Conservation (phyloP, 306 rosid species). For the Quercus glauca region DNA sequence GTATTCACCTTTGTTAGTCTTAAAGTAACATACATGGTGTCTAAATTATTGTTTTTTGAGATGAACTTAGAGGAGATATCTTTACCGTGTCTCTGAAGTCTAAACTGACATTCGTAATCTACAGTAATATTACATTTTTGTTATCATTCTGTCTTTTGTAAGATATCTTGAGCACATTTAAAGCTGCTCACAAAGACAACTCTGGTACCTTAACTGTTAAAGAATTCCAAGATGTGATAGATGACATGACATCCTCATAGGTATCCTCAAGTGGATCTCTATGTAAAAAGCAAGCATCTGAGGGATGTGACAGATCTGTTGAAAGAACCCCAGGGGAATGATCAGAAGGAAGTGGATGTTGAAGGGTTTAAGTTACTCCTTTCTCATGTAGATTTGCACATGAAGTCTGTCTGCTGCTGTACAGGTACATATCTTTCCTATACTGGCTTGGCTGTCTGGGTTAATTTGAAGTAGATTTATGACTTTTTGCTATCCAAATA, state of each 20-base stretch:
- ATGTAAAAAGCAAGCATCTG: constrained; percentile 52
- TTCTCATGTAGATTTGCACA: constrained; percentile 67
- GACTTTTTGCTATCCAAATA: constrained; percentile 11
- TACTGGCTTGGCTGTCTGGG: background rate
- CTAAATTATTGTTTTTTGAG: background rate
- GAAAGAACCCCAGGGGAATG: constrained; percentile 60
- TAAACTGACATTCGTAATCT: background rate
- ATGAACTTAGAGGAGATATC: background rate
- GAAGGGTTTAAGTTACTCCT: constrained; percentile 72
- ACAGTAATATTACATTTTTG: background rate
- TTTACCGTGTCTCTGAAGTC: background rate
- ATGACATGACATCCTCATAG: constrained; percentile 78
- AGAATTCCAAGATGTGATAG: constrained; percentile 74
- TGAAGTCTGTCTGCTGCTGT: constrained; percentile 94
- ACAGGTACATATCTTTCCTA: constrained; percentile 50
- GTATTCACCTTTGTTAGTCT: background rate
- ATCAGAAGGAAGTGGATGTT: constrained; percentile 58
- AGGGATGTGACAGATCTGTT: constrained; percentile 54
- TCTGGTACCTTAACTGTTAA: constrained; percentile 59
- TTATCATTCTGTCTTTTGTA: constrained; percentile 44
- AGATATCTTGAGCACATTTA: constrained; percentile 61
- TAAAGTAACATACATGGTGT: background rate
- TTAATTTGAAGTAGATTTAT: background rate
- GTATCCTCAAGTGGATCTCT: constrained; percentile 81
- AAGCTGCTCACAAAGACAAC: constrained; percentile 73